These are phyloP conservation scores for Cicer judaicum DNA, from an alignment of 306 rosid genomes.

Conservation along the genomic window DNA sequence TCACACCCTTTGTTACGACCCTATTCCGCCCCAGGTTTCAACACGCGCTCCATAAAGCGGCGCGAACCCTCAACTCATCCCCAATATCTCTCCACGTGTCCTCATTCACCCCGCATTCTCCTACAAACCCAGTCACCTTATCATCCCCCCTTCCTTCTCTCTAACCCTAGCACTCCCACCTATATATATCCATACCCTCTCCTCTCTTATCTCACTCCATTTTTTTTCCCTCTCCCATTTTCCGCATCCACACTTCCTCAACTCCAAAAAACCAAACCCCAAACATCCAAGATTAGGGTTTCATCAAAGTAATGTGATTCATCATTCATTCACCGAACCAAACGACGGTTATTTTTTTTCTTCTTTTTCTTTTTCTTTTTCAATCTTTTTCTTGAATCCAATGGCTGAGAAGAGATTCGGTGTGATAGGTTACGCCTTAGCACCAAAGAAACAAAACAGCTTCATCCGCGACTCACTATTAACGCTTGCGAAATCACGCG, in stretches of 20 bases:
- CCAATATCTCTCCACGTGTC: conserved; percentile 56
- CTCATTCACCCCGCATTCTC: background rate
- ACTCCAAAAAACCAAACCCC: background rate
- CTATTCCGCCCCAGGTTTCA: background rate
- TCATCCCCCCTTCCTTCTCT: conserved; percentile 40
- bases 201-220: background rate
- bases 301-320: conserved; percentile 47
- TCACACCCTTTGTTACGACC: background rate
- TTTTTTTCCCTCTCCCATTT: conserved; percentile 3
- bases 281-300: conserved; percentile 39
- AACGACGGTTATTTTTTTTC: no score
- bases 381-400: background rate
- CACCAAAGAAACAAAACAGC: conserved; percentile 81
- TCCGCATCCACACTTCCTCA: background rate
- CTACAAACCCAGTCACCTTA: conserved; percentile 38
- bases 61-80: conserved; percentile 37
- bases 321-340: background rate
- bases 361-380: no score
- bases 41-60: conserved; percentile 49
- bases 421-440: conserved; percentile 74
- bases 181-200: conserved; percentile 49
- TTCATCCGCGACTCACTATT: conserved; percentile 77
- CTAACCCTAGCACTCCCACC: conserved; percentile 65
- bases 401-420: conserved; percentile 77
- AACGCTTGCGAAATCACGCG: conserved; percentile 66